Conservation (phyloP, 176 grass and related monocot species). For the Hyparrhenia diplandra region DNA sequence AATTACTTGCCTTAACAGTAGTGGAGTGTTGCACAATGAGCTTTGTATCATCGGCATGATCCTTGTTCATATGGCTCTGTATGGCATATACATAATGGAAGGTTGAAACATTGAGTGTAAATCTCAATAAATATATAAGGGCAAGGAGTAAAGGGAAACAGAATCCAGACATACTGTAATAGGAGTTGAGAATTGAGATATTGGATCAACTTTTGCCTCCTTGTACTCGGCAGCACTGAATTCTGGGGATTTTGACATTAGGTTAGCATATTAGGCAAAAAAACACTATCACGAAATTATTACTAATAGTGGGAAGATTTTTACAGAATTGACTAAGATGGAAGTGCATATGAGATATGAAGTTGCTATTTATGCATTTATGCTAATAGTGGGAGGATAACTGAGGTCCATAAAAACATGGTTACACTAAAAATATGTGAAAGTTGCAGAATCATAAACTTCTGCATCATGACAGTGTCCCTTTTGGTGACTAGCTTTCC, state of each 20-base stretch:
- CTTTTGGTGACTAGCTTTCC: constrained; percentile 1
- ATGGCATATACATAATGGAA: constrained; percentile 23
- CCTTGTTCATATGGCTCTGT: constrained; percentile 94
- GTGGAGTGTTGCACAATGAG: constrained; percentile 84
- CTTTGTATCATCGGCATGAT: constrained; percentile 94
- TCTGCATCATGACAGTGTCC: neutral
- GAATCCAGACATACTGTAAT: constrained; percentile 49
- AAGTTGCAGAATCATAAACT: neutral
- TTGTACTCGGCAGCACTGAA: constrained; percentile 75
- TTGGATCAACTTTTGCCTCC: constrained; percentile 76
- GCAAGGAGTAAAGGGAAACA: constrained; percentile 6
- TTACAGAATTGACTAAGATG: neutral
- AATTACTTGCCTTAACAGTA: constrained; percentile 62
- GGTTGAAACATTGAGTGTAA: neutral
- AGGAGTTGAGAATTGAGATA: constrained; percentile 87
- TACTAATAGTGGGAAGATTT: too few relatives aligned
- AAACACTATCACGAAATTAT: neutral
- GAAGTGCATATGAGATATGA: neutral
- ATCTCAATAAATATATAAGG: too few relatives aligned
- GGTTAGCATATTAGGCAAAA: constrained; percentile 2
- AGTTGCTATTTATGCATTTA: neutral
- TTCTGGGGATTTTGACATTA: constrained; percentile 43
- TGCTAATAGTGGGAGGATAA: constrained; percentile 9
- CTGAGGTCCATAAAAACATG: neutral
- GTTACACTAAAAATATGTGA: constrained; percentile 4